Evolutionary conservation across 2,329 filamentous ascomycete species (phyloP).

Genomic region (Fusarium sacchari): DNA sequence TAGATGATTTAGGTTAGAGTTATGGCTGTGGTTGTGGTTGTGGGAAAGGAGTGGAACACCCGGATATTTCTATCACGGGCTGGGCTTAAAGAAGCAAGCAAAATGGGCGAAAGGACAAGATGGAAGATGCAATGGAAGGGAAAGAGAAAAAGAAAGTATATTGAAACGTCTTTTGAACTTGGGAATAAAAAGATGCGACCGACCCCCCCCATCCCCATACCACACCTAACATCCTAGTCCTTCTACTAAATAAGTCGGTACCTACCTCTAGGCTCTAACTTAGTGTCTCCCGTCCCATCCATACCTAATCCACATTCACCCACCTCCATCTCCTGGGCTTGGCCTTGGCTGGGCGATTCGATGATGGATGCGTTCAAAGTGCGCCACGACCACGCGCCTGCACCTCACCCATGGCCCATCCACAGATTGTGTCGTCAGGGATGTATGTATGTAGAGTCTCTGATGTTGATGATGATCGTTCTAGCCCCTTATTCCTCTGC

Average conservation of each 20-base stretch:
- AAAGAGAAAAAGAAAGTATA: slow-evolving; percentile 8
- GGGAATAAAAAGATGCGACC: slow-evolving; percentile 26
- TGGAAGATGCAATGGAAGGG: slow-evolving; percentile 7
- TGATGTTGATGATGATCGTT: slow-evolving; percentile 1
- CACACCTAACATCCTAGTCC: slow-evolving; percentile 1
- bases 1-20: not conserved
- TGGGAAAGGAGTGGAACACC: slow-evolving; percentile 30
- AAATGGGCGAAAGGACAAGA: not conserved
- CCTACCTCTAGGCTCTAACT: slow-evolving; percentile 1
- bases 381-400: slow-evolving; percentile 30
- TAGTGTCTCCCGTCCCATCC: not conserved
- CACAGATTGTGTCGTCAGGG: slow-evolving; percentile 10
- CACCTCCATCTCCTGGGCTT: not conserved
- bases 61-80: slow-evolving; percentile 27
- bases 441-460: not conserved
- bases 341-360: slow-evolving; percentile 24
- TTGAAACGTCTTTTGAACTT: slow-evolving; percentile 14
- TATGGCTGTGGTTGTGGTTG: not conserved
- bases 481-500: slow-evolving; percentile 8
- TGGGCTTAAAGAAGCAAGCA: not conserved
- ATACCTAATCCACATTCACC: not conserved
- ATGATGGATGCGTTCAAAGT: slow-evolving; percentile 25
- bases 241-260: not conserved
- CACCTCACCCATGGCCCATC: slow-evolving; percentile 7
- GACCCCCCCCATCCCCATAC: slow-evolving; percentile 4